Conservation (phyloP, 177 flowering plant genomes). For the Vitis hybrid region DNA sequence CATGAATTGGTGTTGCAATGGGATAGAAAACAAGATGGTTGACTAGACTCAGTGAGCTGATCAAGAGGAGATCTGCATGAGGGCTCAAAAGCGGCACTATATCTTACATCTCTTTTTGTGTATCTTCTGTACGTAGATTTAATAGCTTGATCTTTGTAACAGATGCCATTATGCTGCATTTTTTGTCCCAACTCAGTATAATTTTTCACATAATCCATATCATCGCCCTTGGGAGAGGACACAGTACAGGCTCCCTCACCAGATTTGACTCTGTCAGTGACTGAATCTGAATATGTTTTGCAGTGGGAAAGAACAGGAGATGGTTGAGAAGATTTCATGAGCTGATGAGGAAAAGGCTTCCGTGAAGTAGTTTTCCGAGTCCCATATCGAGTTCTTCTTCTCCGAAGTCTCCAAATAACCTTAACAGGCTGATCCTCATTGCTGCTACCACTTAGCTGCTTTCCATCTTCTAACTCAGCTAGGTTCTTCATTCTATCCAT, state of each 20-base stretch:
- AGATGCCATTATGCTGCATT: slow-evolving; percentile 10
- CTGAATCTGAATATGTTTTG: slow-evolving; percentile 11
- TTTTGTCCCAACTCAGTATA: slow-evolving; percentile 5
- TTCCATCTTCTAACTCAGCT: slow-evolving; percentile 15
- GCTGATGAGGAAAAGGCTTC: slow-evolving; percentile 12
- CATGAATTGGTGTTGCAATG: slow-evolving; percentile 4
- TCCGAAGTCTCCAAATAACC: slow-evolving; percentile 23
- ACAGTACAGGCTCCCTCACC: background rate
- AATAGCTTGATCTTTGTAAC: slow-evolving; percentile 3
- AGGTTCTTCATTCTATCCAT: slow-evolving; percentile 12
- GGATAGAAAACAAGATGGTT: slow-evolving; percentile 13
- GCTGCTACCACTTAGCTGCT: slow-evolving; percentile 8
- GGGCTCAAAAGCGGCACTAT: slow-evolving; percentile 10
- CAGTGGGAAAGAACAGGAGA: slow-evolving; percentile 18
- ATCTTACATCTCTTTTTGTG: slow-evolving; percentile 16
- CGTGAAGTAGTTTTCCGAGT: slow-evolving; percentile 19
- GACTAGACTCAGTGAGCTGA: slow-evolving; percentile 11
- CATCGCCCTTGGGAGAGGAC: slow-evolving; percentile 2
- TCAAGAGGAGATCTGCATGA: slow-evolving; percentile 9
- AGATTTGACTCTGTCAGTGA: slow-evolving; percentile 12
- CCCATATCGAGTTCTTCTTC: slow-evolving; percentile 32
- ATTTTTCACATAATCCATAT: background rate
- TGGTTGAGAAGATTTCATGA: slow-evolving; percentile 16
- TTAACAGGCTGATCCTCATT: slow-evolving; percentile 18
- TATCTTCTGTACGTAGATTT: slow-evolving; percentile 13